Conservation (phyloP, 352 stramenopile species). For the Phytophthora capsici region DNA sequence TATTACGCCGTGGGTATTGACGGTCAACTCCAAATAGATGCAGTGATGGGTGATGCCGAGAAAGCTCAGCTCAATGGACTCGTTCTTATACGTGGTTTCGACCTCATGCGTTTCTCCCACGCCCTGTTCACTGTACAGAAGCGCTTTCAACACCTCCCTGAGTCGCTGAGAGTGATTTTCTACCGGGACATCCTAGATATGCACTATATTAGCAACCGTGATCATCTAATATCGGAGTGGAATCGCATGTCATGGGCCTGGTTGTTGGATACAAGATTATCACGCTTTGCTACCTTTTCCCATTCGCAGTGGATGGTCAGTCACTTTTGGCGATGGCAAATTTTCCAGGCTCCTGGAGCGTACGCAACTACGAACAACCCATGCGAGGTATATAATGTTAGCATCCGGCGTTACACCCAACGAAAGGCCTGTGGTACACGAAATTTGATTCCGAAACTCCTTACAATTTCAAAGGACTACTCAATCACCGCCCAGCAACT, state of each 20-base stretch:
- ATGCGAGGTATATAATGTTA: neutral
- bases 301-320: neutral
- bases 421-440: neutral
- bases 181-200: neutral
- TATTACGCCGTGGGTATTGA: neutral
- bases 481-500: neutral
- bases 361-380: neutral
- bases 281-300: neutral
- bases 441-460: slow-evolving; percentile 1
- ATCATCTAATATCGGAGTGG: too few species aligned
- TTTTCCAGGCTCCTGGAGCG: neutral
- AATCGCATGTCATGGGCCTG: too few species aligned
- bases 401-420: neutral
- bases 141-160: neutral
- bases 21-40: neutral
- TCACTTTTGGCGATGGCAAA: neutral
- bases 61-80: neutral
- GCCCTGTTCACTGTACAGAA: neutral
- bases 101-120: neutral
- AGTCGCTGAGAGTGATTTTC: neutral
- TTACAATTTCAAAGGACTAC: too few species aligned
- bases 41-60: too few species aligned
- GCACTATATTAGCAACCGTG: too few species aligned
- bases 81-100: neutral
- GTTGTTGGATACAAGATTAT: too few species aligned